Evolutionary conservation across 2,329 filamentous ascomycete genomes (phyloP).

Genomic region (Fusarium beomiforme): DNA sequence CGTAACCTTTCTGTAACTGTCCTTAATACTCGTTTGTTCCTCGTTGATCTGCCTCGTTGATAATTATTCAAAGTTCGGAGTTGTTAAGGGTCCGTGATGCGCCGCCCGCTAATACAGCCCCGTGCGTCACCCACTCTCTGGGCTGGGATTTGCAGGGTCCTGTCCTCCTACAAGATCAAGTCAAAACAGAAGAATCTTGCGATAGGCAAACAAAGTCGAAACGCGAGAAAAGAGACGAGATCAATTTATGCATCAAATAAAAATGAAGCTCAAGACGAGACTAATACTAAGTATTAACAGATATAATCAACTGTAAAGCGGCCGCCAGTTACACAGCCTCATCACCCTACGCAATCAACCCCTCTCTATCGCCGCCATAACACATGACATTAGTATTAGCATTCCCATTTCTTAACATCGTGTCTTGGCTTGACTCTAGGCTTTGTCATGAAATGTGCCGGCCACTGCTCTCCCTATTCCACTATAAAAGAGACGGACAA

Average conservation of each 20-base stretch:
- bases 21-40: background rate
- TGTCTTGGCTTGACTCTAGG: constrained; percentile 23
- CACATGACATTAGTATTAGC: constrained; percentile 28
- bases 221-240: background rate
- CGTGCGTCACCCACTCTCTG: constrained; percentile 36
- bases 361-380: constrained; percentile 21
- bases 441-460: constrained; percentile 6
- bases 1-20: background rate
- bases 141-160: constrained; percentile 28
- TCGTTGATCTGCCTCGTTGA: background rate
- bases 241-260: background rate
- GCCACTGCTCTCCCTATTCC: background rate
- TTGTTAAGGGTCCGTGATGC: constrained; percentile 31
- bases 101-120: constrained; percentile 31
- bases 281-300: background rate
- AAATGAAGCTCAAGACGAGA: background rate
- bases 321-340: constrained; percentile 42
- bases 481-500: background rate
- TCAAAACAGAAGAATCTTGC: background rate
- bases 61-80: constrained; percentile 18
- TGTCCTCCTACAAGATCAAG: constrained; percentile 9
- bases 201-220: background rate
- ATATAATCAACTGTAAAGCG: constrained; percentile 3
- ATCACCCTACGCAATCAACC: constrained; percentile 44
- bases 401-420: background rate